Evolutionary conservation across 2,329 filamentous ascomycete genomes (phyloP).

Genomic region (Didymella glomerata): DNA sequence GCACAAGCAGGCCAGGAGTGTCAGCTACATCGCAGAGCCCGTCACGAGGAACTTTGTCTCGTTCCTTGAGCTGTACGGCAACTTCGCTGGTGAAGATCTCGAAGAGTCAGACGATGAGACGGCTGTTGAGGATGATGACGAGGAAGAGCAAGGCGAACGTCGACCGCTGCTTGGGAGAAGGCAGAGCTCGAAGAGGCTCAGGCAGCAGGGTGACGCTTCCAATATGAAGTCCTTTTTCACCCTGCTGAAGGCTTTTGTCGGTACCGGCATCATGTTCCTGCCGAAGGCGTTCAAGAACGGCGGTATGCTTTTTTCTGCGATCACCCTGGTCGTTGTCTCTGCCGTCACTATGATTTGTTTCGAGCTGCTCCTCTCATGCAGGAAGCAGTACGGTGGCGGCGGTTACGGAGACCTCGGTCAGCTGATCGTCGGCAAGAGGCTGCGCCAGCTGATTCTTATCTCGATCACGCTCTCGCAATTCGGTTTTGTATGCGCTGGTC

Average conservation of each 20-base stretch:
- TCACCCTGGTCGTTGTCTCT: constrained; percentile 72
- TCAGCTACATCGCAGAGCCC: constrained; percentile 59
- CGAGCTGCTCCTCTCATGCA: constrained; percentile 73
- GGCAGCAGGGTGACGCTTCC: constrained; percentile 67
- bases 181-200: constrained; percentile 60
- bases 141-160: constrained; percentile 63
- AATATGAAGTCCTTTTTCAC: constrained; percentile 81
- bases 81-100: constrained; percentile 77
- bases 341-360: constrained; percentile 75
- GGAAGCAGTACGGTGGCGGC: constrained; percentile 69
- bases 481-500: constrained; percentile 79
- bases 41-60: constrained; percentile 76
- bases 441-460: constrained; percentile 71
- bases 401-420: constrained; percentile 79
- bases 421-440: constrained; percentile 68
- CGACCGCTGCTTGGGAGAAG: constrained; percentile 68
- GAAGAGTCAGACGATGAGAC: constrained; percentile 66
- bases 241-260: constrained; percentile 78
- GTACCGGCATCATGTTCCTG: constrained; percentile 83
- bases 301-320: constrained; percentile 76
- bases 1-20: constrained; percentile 51
- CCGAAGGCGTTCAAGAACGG: constrained; percentile 83
- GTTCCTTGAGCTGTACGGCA: constrained; percentile 78
- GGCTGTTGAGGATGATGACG: constrained; percentile 61
- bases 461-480: constrained; percentile 79